phyloP scores from a whole-genome alignment of 345 rosid genomes.

The Acer yangbiense region DNA sequence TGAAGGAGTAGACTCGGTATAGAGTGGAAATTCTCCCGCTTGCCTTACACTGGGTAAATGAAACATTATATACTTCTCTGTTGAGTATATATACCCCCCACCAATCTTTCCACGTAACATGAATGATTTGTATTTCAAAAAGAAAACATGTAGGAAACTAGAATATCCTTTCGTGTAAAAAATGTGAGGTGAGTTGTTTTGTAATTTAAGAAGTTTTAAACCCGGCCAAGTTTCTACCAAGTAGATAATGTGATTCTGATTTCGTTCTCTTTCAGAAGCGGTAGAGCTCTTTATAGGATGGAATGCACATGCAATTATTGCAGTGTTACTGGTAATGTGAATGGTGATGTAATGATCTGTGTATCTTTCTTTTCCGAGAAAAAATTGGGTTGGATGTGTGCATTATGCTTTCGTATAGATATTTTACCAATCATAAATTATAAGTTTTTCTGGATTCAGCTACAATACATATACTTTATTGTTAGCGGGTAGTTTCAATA shows the following conservation, averaged over 20 bases:
- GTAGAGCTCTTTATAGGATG: not conserved
- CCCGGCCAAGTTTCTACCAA: not conserved
- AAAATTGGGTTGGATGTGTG: no score
- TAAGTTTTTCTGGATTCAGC: no score
- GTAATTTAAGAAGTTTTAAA: slow-evolving; percentile 21
- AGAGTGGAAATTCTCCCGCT: slow-evolving; percentile 22
- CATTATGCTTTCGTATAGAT: no score
- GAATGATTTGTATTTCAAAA: slow-evolving; percentile 17
- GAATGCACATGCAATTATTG: not conserved
- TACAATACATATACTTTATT: no score
- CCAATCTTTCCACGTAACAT: slow-evolving; percentile 25
- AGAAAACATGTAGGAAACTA: slow-evolving; percentile 31
- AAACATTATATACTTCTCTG: slow-evolving; percentile 13
- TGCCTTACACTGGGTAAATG: not conserved
- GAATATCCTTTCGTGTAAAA: slow-evolving; percentile 12
- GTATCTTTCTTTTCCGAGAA: no score
- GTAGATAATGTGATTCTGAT: slow-evolving; percentile 25
- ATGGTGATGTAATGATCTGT: no score
- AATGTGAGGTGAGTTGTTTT: slow-evolving; percentile 27
- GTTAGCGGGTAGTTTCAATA: no score
- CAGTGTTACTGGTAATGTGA: no score
- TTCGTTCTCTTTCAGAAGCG: slow-evolving; percentile 1
- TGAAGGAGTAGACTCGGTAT: slow-evolving; percentile 75
- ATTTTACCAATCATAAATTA: no score
- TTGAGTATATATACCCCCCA: slow-evolving; percentile 24